Conservation (phyloP, 2,329 filamentous ascomycete genomes). For the Fonsecaea nubica region DNA sequence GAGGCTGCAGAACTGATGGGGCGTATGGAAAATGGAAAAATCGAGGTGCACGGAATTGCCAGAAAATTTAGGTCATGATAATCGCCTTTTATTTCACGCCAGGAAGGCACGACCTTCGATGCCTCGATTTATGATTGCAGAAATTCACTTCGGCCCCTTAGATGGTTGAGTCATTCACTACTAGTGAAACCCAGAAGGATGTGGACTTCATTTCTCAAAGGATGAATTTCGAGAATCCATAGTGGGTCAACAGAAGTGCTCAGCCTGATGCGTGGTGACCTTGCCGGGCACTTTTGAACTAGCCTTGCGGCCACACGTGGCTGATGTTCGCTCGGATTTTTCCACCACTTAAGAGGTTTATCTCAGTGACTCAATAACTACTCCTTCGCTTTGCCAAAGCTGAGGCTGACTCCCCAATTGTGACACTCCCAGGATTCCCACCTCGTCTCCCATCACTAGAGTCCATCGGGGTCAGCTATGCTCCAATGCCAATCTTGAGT, state of each 20-base stretch:
- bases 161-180: background rate
- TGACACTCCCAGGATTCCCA: background rate
- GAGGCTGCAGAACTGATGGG: background rate
- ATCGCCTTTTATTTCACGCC: background rate
- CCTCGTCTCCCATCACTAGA: background rate
- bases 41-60: background rate
- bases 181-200: background rate
- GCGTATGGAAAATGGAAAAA: background rate
- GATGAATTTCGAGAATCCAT: background rate
- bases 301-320: constrained; percentile 7
- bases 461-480: background rate
- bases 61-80: background rate
- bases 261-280: background rate
- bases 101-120: background rate
- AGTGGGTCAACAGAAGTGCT: constrained; percentile 6
- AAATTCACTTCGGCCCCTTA: background rate
- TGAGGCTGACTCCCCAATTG: background rate
- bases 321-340: background rate
- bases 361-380: constrained; percentile 6
- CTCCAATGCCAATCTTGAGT: background rate
- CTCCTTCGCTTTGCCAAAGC: background rate
- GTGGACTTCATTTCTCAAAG: background rate
- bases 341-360: constrained; percentile 13
- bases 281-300: background rate
- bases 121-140: background rate